phyloP scores from a whole-genome alignment of 2,329 filamentous ascomycete genomes.

The Thielaviopsis populi region DNA sequence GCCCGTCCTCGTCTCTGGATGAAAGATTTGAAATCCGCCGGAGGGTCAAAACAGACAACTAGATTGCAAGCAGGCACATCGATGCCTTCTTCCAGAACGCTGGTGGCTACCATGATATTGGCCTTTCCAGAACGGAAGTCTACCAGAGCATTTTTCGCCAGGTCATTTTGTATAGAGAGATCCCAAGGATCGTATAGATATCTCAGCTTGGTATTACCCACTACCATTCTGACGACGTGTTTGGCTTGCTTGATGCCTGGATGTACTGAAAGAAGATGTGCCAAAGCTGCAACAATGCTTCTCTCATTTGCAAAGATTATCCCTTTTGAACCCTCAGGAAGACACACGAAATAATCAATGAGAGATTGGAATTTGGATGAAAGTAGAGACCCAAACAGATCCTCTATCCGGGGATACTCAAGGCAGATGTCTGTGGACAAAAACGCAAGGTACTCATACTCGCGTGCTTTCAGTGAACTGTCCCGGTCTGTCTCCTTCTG shows the following conservation, averaged over 20 bases:
- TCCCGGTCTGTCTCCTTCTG: conserved; percentile 18
- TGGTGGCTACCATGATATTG: conserved; percentile 47
- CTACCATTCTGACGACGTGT: conserved; percentile 39
- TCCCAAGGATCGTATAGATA: conserved; percentile 30
- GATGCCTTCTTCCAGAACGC: conserved; percentile 52
- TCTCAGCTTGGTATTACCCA: conserved; percentile 33
- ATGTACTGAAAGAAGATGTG: conserved; percentile 40
- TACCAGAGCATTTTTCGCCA: conserved; percentile 26
- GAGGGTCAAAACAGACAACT: conserved; percentile 41
- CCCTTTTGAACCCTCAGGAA: conserved; percentile 27
- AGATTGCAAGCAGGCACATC: conserved; percentile 50
- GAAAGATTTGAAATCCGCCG: conserved; percentile 38
- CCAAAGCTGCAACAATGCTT: conserved; percentile 44
- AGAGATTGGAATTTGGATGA: conserved; percentile 45
- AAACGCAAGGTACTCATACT: conserved; percentile 40
- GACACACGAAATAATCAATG: conserved; percentile 31
- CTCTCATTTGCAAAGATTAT: conserved; percentile 56
- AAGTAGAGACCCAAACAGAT: conserved; percentile 23
- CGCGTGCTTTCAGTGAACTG: conserved; percentile 29
- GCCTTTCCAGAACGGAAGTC: conserved; percentile 39
- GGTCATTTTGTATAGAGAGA: conserved; percentile 20
- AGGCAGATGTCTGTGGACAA: conserved; percentile 29
- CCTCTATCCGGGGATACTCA: conserved; percentile 17
- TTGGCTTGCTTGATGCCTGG: conserved; percentile 29
- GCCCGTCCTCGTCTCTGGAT: conserved; percentile 43